A percentile compares a stretch with the other conserved stretches of the same genome.
These are phyloP conservation scores for Kodamaea sagamina DNA, from an alignment of 805 yeast species.

Conservation along the genomic window DNA sequence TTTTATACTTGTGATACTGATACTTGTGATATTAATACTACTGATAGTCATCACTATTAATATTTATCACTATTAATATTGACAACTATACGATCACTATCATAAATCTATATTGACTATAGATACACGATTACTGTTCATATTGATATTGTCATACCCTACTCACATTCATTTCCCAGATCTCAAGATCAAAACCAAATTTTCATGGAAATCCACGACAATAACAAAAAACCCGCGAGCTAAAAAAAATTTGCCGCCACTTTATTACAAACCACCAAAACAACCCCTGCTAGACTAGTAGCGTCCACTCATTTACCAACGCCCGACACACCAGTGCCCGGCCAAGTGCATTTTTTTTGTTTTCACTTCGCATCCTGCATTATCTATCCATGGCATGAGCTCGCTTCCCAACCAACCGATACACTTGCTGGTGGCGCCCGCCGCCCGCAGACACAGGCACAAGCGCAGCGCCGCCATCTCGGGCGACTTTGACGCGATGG, in stretches of 20 bases:
- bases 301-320: slow-evolving; percentile 4
- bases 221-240: neutral
- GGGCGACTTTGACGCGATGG: slow-evolving; percentile 69
- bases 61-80: too few relatives aligned
- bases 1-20: too few relatives aligned
- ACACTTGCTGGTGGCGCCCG: slow-evolving; percentile 12
- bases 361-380: neutral
- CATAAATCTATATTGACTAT: too few relatives aligned
- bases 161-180: too few relatives aligned
- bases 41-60: too few relatives aligned
- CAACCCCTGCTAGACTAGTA: slow-evolving; percentile 3
- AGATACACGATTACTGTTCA: too few relatives aligned
- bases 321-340: slow-evolving; percentile 1
- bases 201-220: neutral
- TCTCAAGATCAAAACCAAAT: too few relatives aligned
- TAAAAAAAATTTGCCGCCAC: neutral
- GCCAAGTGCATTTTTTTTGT: slow-evolving; percentile 2
- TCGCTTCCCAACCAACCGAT: slow-evolving; percentile 13
- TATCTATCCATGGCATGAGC: slow-evolving; percentile 11
- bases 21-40: too few relatives aligned
- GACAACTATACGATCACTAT: too few relatives aligned
- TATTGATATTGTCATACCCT: too few relatives aligned
- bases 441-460: slow-evolving; percentile 66
- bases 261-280: neutral
- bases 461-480: slow-evolving; percentile 86